Conservation (phyloP, 192 early-diverging fungal species). For the Backusella macrospora region DNA sequence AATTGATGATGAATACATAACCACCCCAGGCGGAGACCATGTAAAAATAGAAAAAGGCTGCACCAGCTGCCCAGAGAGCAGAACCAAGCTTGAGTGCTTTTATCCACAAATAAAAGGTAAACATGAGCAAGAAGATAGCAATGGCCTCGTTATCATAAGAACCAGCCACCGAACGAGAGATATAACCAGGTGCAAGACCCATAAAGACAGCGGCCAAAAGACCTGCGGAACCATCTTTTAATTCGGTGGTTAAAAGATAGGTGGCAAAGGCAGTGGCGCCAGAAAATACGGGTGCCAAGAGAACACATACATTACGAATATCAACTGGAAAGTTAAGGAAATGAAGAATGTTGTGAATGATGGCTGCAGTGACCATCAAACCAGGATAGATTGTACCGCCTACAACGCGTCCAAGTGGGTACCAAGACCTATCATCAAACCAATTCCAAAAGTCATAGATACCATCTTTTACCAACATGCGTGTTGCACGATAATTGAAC, state of each 20-base stretch:
- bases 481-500: conserved; percentile 98
- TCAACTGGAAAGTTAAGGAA: conserved; percentile 94
- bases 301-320: conserved; percentile 98
- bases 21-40: conserved; percentile 99
- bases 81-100: conserved; percentile 95
- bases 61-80: conserved; percentile 80
- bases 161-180: conserved; percentile 99
- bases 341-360: conserved; percentile 94
- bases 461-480: conserved; percentile 88
- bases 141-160: conserved; percentile 99
- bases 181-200: conserved; percentile 98
- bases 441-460: conserved; percentile 99
- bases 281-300: conserved; percentile 96
- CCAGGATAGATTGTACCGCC: conserved; percentile 99
- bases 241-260: conserved; percentile 90
- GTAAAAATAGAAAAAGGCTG: conserved; percentile 98
- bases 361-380: conserved; percentile 96
- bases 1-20: conserved; percentile 99
- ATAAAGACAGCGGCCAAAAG: conserved; percentile 98
- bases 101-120: conserved; percentile 98
- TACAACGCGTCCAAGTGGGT: conserved; percentile 97
- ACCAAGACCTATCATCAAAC: conserved; percentile 99
- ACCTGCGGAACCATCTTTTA: conserved; percentile 91
- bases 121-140: conserved; percentile 98
- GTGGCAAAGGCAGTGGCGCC: conserved; percentile 95